Percentiles rank a stretch among this genome's conserved stretches.
phyloP scores from a whole-genome alignment of 2,329 filamentous ascomycete species.

The Rasamsonia emersonii region DNA sequence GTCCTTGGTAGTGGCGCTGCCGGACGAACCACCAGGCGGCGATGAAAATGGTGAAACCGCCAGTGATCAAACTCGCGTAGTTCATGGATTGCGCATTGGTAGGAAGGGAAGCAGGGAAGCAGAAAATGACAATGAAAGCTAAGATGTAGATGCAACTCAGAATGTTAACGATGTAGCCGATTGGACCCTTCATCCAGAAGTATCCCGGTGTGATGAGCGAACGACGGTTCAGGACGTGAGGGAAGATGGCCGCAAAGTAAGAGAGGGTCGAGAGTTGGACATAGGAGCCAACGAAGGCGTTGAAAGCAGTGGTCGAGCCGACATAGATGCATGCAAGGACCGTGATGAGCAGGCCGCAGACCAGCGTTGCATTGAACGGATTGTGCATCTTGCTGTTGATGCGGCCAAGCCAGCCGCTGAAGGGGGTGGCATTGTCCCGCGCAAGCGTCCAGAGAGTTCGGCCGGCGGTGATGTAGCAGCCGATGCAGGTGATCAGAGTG shows the following conservation, averaged over 20 bases:
- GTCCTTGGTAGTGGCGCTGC: constrained; percentile 26
- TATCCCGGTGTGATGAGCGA: constrained; percentile 44
- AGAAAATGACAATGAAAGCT: constrained; percentile 52
- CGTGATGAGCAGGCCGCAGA: constrained; percentile 45
- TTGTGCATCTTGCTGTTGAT: constrained; percentile 50
- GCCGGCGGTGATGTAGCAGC: constrained; percentile 53
- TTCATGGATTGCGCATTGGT: constrained; percentile 44
- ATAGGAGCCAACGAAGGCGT: constrained; percentile 50
- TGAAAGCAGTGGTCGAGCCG: constrained; percentile 47
- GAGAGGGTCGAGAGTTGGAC: constrained; percentile 49
- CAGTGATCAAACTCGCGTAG: constrained; percentile 45
- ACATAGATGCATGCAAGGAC: constrained; percentile 50
- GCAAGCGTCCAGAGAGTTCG: constrained; percentile 53
- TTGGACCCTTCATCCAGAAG: constrained; percentile 44
- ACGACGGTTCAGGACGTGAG: constrained; percentile 44
- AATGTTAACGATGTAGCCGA: constrained; percentile 44
- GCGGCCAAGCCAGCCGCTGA: constrained; percentile 43
- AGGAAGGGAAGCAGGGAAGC: constrained; percentile 46
- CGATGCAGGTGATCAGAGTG: constrained; percentile 45
- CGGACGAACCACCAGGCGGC: constrained; percentile 37
- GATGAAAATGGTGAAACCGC: constrained; percentile 44
- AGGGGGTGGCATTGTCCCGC: constrained; percentile 54
- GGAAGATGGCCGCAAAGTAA: constrained; percentile 45
- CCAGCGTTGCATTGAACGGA: constrained; percentile 51
- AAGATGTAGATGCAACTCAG: constrained; percentile 45